phyloP scores from a whole-genome alignment of 768 basidiomycete species.

The Lactarius akahatsu region DNA sequence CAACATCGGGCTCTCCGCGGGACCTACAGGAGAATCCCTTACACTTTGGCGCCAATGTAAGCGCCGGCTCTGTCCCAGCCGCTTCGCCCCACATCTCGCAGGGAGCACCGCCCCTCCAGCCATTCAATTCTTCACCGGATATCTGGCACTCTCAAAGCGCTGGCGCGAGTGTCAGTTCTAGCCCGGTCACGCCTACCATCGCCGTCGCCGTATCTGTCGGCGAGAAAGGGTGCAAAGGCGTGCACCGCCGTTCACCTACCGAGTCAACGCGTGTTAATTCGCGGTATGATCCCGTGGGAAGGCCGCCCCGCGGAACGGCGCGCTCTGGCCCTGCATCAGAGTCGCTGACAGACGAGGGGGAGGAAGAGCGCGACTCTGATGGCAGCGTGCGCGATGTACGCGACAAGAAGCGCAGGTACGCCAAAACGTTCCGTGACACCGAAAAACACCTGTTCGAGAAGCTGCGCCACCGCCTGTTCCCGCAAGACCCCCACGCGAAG shows the following conservation, averaged over 20 bases:
- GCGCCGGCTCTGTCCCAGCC: slow-evolving; percentile 3
- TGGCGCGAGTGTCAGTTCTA: slow-evolving; percentile 6
- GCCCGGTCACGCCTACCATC: slow-evolving; percentile 5
- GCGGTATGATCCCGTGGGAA: slow-evolving; percentile 21
- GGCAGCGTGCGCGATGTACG: slow-evolving; percentile 24
- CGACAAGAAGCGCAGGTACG: slow-evolving; percentile 27
- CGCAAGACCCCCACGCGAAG: slow-evolving; percentile 25
- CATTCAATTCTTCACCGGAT: slow-evolving; percentile 13
- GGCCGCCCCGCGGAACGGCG: slow-evolving; percentile 6
- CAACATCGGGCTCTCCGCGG: slow-evolving; percentile 11
- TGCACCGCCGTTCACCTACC: slow-evolving; percentile 20
- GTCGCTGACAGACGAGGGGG: slow-evolving; percentile 22
- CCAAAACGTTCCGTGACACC: slow-evolving; percentile 25
- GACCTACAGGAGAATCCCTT: slow-evolving; percentile 11
- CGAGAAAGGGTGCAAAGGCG: slow-evolving; percentile 12
- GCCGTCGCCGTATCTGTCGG: background rate
- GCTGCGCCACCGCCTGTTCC: slow-evolving; percentile 25
- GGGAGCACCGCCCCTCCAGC: background rate
- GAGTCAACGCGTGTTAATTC: slow-evolving; percentile 16
- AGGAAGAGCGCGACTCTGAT: slow-evolving; percentile 28
- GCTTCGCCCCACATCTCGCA: slow-evolving; percentile 8
- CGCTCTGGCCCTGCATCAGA: slow-evolving; percentile 10
- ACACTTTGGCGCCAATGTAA: slow-evolving; percentile 10
- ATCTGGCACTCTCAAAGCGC: slow-evolving; percentile 17
- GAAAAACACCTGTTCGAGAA: slow-evolving; percentile 27